Percentiles rank a stretch among this genome's conserved stretches.
Evolutionary conservation across 257 asterid genomes (phyloP).

Genomic region (Linaria vulgaris): DNA sequence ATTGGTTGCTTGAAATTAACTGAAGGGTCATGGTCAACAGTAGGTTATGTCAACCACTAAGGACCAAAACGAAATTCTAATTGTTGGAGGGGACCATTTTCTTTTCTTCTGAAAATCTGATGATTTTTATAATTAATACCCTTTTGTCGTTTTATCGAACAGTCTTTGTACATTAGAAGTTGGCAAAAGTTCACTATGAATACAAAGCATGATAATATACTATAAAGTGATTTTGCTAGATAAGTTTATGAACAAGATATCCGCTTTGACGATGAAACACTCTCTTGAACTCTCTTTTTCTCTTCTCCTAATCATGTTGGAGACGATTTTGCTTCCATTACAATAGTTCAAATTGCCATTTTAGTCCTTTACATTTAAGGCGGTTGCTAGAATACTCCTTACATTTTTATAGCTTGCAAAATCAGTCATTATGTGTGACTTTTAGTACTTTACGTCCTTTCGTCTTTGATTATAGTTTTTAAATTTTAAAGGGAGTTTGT

Average conservation of each 20-base stretch:
- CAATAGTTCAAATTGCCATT: no score
- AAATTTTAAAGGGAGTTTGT: no score
- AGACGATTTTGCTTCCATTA: no score
- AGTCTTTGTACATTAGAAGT: conserved; percentile 23
- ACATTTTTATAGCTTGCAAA: no score
- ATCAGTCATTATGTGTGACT: no score
- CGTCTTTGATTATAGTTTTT: no score
- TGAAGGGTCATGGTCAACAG: conserved; percentile 38
- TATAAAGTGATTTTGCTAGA: conserved; percentile 15
- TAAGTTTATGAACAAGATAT: background rate
- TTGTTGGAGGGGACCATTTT: conserved; percentile 53
- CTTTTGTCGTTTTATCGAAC: conserved; percentile 37
- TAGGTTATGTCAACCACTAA: conserved; percentile 38
- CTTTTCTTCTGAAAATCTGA: conserved; percentile 22
- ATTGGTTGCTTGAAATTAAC: conserved; percentile 4
- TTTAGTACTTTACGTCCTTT: no score
- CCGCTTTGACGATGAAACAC: conserved; percentile 4
- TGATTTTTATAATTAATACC: conserved; percentile 22
- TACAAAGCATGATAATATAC: conserved; percentile 24
- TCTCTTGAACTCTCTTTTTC: no score
- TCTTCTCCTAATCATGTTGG: no score
- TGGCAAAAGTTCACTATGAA: conserved; percentile 19
- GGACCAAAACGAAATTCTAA: conserved; percentile 44
- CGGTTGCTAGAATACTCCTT: no score
- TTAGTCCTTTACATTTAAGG: no score